Conservation (phyloP, 1,139 yeast genomes). For the Saccharomyces hybrid region DNA sequence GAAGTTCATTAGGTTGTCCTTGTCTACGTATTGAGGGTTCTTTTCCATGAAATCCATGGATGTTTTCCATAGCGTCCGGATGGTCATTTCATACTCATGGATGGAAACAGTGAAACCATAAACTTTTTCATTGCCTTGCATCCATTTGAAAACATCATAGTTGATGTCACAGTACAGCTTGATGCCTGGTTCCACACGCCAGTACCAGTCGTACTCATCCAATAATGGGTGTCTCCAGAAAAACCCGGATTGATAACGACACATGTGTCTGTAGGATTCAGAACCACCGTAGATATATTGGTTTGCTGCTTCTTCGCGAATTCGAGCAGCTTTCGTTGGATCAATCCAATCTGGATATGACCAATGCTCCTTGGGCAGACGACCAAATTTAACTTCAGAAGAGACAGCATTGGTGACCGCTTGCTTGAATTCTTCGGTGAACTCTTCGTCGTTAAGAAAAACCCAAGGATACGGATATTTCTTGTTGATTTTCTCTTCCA, state of each 20-base stretch:
- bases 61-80: constrained; percentile 74
- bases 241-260: constrained; percentile 87
- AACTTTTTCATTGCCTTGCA: constrained; percentile 65
- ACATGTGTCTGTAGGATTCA: constrained; percentile 75
- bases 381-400: constrained; percentile 53
- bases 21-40: constrained; percentile 56
- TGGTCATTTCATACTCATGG: constrained; percentile 75
- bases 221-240: constrained; percentile 73
- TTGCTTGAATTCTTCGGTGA: constrained; percentile 48
- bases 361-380: constrained; percentile 48
- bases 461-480: constrained; percentile 76
- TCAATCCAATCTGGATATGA: constrained; percentile 55
- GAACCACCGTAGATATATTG: constrained; percentile 50
- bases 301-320: constrained; percentile 42
- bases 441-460: constrained; percentile 64
- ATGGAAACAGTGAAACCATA: constrained; percentile 78
- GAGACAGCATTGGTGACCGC: constrained; percentile 36
- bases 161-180: constrained; percentile 70
- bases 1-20: constrained; percentile 65
- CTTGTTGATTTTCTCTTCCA: constrained; percentile 58
- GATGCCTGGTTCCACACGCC: constrained; percentile 92
- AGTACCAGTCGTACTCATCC: constrained; percentile 74
- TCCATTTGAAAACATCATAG: constrained; percentile 73
- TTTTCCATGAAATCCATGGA: constrained; percentile 58
- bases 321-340: constrained; percentile 46